Base-by-base conservation (phyloP, 768 basidiomycete genomes). In the Coprinopsis strossmayeri region DNA sequence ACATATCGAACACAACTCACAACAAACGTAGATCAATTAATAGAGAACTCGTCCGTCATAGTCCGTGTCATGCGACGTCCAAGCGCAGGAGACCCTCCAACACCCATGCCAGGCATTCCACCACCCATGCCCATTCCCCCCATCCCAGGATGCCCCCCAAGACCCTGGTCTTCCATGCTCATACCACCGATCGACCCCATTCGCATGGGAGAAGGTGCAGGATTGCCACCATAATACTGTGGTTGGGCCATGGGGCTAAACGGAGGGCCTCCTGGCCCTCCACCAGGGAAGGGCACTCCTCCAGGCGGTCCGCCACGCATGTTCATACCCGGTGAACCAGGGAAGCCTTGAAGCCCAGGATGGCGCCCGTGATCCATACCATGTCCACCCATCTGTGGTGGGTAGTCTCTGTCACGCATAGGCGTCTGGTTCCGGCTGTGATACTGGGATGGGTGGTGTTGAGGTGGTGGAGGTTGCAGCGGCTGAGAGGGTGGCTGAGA, bases 141-240 rank as follows among this genome's bases (percentile, higher is more conserved):
- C 51, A 60, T 62, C n/a, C 62, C 61, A 57, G 60, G 61, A 27
- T 50, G 46, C 20, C 40, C 23, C 10, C 54, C 56, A 45, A 57
- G 51, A 1, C 46, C 42, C 9, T 45, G 52, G 30, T 46, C 48
- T 12, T 55, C 52, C 52, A 59, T 54, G 35, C 47, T 56, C 57
- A 62, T 59, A 11, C 51, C 51, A 28, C 54, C 54, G 50, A 62
- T 62, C 37, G 51, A 32, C 3, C 61, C 62, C 64, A 70, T 69
- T 23, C 69, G 51, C 60, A 70, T 67, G 7, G 70, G 69, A 23
- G 64, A 64, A 3, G 41, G 50, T 15, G 55, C 58, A 30, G 65
- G 60, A 15, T 55, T 61, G 10, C 59, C 62, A 20, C 34, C 49
- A 45, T 9, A 44, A 34, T 35, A 45, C 2, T 45, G 42, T 2